Evolutionary conservation across 345 rosid genomes (phyloP).

Genomic region (Microcos paniculata): DNA sequence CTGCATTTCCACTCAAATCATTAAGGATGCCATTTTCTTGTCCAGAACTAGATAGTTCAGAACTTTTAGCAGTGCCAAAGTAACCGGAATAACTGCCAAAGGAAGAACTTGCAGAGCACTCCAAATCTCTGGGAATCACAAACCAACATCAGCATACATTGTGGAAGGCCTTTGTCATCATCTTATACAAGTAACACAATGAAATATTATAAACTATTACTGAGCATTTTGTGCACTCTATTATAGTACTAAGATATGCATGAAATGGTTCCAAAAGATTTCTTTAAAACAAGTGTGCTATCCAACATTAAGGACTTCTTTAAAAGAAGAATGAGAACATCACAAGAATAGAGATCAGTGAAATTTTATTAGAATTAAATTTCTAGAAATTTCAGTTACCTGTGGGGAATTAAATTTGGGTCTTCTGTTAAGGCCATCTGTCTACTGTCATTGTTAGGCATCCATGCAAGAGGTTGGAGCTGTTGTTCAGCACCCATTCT

Average conservation of each 20-base stretch:
- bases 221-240: neutral
- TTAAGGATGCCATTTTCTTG: constrained; percentile 61
- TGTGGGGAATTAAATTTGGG: constrained; percentile 45
- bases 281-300: neutral
- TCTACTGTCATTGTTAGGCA: constrained; percentile 45
- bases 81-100: constrained; percentile 72
- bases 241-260: neutral
- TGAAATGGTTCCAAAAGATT: neutral
- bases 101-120: constrained; percentile 72
- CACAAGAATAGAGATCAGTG: neutral
- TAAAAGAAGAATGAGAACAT: neutral
- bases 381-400: constrained; percentile 33
- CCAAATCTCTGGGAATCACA: constrained; percentile 54
- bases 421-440: constrained; percentile 49
- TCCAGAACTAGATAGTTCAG: constrained; percentile 62
- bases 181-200: neutral
- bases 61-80: constrained; percentile 53
- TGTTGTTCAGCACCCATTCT: constrained; percentile 60
- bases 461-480: constrained; percentile 57
- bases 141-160: neutral
- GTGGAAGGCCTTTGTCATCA: neutral
- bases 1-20: constrained; percentile 52
- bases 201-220: neutral
- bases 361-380: neutral
- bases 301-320: neutral